Base-by-base conservation (phyloP, 1,284 basidiomycete genomes). In the Tylopilus sp. region DNA sequence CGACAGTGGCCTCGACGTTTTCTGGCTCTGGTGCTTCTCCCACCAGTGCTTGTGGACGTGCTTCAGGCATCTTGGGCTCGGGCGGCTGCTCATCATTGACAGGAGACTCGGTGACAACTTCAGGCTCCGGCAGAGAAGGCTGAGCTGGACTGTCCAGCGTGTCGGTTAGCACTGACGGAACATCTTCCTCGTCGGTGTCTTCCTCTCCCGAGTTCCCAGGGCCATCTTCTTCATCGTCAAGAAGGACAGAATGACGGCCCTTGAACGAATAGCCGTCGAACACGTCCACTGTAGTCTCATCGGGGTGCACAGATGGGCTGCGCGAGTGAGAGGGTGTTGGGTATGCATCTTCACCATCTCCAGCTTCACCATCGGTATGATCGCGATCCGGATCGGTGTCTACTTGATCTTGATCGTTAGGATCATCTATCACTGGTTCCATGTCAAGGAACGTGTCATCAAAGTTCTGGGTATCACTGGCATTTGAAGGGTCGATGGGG, bases 381-480 rank as follows among this genome's bases (percentile, higher is more conserved):
- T 76, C 72, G 28, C 70, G 73, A 53, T 82, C 81, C 54, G 75
- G 80, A 61, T 87, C 85, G 34, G 80, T 82, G 62, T 87, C 85
- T n/a, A 74, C 79, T 55, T 73, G 71, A 41, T 73, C 74, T 44
- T 74, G 67, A 34, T 79, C 79, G 57, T 81, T 76, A 52, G 77
- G 82, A 58, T 86, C 89, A 55, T 90, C 86, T 55, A 91, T 80
- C 49, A 89, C 84, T 33, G 91, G 91, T 57, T 89, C 86, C 87
- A 97, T 95, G 64, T 92, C 92, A 48, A 98, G 78, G 81, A 97
- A 98, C 29, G 92, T 88, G 59, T 96, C 92, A 67, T 98, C 96
- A 67, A 98, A 99, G 71, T 98, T 97, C 68, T 93, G 91, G 55
- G 92, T 96, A 78, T 99, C 96, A 63, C 86, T 87, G 57, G 94